These are phyloP conservation scores for Suillus plorans DNA, from an alignment of 768 basidiomycete species.

Conservation along the genomic window DNA sequence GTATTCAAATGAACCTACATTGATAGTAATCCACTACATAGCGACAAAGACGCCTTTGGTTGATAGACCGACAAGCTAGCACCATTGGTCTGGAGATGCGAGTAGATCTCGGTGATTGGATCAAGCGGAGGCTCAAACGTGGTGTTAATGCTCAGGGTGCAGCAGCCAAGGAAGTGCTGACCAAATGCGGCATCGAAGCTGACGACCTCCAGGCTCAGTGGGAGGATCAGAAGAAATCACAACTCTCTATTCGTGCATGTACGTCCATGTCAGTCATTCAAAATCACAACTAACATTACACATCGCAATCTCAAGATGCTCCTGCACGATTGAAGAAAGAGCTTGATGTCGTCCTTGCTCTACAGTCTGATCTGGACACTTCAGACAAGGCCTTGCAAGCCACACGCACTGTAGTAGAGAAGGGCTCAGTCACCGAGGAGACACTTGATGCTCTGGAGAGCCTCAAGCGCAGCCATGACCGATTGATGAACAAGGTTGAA, in stretches of 20 bases:
- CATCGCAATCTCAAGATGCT: slow-evolving; percentile 22
- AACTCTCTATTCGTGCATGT: not conserved
- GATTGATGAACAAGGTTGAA: slow-evolving; percentile 27
- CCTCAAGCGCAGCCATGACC: slow-evolving; percentile 22
- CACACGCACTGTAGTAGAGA: slow-evolving; percentile 11
- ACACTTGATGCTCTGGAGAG: slow-evolving; percentile 16
- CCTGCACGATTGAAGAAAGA: slow-evolving; percentile 31
- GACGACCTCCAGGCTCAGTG: not conserved
- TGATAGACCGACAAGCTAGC: slow-evolving; percentile 31
- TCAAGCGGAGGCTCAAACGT: slow-evolving; percentile 18
- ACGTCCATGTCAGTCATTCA: not conserved
- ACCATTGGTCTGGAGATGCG: slow-evolving; percentile 26
- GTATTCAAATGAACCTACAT: not conserved
- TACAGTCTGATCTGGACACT: slow-evolving; percentile 29
- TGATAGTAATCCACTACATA: not conserved
- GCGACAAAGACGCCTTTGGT: slow-evolving; percentile 29
- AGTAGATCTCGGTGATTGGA: slow-evolving; percentile 33
- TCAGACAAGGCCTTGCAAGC: slow-evolving; percentile 23
- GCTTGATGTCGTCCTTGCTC: slow-evolving; percentile 28
- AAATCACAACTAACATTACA: slow-evolving; percentile 19
- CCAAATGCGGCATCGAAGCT: not conserved
- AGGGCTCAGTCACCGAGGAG: not conserved
- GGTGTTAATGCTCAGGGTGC: slow-evolving; percentile 13
- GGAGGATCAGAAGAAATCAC: not conserved
- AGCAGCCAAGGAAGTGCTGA: not conserved